Percentiles rank a stretch among this genome's conserved stretches.
These are phyloP conservation scores for Penicillium samsonianum DNA, from an alignment of 495 filamentous ascomycete species.

Conservation along the genomic window DNA sequence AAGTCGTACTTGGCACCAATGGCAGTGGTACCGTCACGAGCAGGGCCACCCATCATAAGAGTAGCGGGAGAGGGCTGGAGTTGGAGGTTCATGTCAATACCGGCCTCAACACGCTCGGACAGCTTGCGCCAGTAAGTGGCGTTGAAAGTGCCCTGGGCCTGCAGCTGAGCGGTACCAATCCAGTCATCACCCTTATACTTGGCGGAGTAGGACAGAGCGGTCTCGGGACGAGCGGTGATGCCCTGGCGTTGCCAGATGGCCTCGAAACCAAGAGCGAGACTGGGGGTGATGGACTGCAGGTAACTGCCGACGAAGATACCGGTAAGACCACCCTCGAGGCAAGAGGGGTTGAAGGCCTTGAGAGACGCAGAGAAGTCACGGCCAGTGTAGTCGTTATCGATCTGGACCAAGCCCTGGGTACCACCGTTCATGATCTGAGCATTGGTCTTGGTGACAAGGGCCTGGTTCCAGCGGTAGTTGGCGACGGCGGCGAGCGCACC, in stretches of 20 bases:
- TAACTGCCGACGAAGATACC: slow-evolving; percentile 96
- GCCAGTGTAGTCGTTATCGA: slow-evolving; percentile 93
- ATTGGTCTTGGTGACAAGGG: slow-evolving; percentile 79
- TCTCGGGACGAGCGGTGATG: slow-evolving; percentile 76
- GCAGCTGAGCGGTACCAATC: slow-evolving; percentile 84
- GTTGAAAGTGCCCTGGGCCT: slow-evolving; percentile 79
- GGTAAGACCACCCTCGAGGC: slow-evolving; percentile 86
- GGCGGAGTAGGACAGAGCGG: slow-evolving; percentile 81
- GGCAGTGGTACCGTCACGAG: slow-evolving; percentile 84
- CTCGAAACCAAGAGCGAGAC: slow-evolving; percentile 85
- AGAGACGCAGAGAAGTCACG: slow-evolving; percentile 87
- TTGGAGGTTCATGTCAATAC: slow-evolving; percentile 89
- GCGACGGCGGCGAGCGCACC: slow-evolving; percentile 77
- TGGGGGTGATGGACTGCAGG: slow-evolving; percentile 87
- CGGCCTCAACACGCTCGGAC: slow-evolving; percentile 94
- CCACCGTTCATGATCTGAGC: slow-evolving; percentile 73
- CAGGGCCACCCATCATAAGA: slow-evolving; percentile 67
- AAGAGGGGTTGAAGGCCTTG: slow-evolving; percentile 91
- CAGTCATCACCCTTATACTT: slow-evolving; percentile 88
- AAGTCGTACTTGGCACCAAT: slow-evolving; percentile 99
- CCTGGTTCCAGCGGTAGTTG: slow-evolving; percentile 82
- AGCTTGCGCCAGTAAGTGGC: slow-evolving; percentile 94
- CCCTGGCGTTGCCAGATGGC: slow-evolving; percentile 88
- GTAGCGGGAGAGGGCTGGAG: slow-evolving; percentile 64
- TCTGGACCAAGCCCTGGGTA: slow-evolving; percentile 71